Evolutionary conservation across 805 yeast genomes (phyloP), one percentile per base, ranked within the genome.

Genomic region (Candida ortonii): DNA sequence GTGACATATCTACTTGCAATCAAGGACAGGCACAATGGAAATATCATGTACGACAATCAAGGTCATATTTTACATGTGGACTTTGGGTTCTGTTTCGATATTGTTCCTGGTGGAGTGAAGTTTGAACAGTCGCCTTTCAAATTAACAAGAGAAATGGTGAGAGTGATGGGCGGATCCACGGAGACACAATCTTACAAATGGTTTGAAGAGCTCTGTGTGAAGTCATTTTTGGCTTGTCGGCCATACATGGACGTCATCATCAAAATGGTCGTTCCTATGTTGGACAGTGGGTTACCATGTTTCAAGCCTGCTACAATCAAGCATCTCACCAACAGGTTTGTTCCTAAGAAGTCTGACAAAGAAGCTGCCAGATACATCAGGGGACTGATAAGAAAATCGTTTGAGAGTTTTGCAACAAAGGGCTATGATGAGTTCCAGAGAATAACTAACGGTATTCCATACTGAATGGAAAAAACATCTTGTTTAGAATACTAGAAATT

Each of bases 101-200:
- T 93, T 59, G 97, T 86, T 21, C 99, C 99, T 7, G 99, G 99
- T 46, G 98, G 98, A 22, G 97, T 93, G 30, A 86, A 81, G 53
- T 94, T 93, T 57, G 99, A 93, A 53, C 95, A 87, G n/a, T 96
- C 95, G 1, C 97, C 98, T 9, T 93, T 93, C 70, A 93, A 93
- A 57, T 73, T 93, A 46, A 93, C 98, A 3, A 84, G 82, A 50
- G 99, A 93, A 55, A 93, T 94, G 98, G 84, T 93, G 5, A 74
- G 78, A 56, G 97, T 93, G 1, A 78, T 93, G 81, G 98, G 98
- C n/a, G 97, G 97, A 0, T 72, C 78, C 12, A 70, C 76, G 16
- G 70, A 74, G 21, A 85, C 97, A 0, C 95, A 86, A 56, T 89
- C 96, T 0, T 93, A 79, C 64, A 70, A 69, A 47, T 85, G 96